Evolutionary conservation across 176 grass and related monocot species (phyloP), one percentile per base, ranked within the genome.

Genomic region (Sorghum bicolor): DNA sequence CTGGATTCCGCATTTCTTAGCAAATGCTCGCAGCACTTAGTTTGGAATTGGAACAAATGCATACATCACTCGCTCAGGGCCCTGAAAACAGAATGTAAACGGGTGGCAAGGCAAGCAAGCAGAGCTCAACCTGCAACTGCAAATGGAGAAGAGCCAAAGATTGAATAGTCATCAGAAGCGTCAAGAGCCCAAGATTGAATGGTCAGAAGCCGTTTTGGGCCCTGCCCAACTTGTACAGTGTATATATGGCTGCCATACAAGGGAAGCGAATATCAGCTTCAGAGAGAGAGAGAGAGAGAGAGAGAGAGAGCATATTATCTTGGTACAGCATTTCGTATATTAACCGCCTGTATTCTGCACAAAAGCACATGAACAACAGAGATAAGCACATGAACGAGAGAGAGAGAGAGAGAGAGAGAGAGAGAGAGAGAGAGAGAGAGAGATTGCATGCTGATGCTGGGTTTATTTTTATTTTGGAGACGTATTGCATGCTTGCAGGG

Each of bases 251-350:
- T 81, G 43, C 64, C 19, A 71, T 45, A 57, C 55, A 58, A 33
- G 39, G 3, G 64, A 41, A 73, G 50, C 48, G 78, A 82, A 76
- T 87, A 80, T 87, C 85, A 75, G 43, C 62, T 60, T 61, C 55
- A n/a, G 52, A 76, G 64, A 55, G 41, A 52, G 39, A 20, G 34
- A 17, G 44, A 75, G 61, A 52, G 28, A 37, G 57, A 19, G 26
- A 81, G 70, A 52, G n/a, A n/a, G n/a, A n/a, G 40, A 37, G 71
- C 57, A 75, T 76, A 64, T 80, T 68, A 76, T 77, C 53, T 63
- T 20, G 48, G 82, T 72, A 57, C 17, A 39, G 80, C 60, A 86
- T 90, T 82, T 86, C 64, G 73, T 72, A 78, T 90, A 86, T 74
- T 61, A 79, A 58, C 64, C 63, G 68, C 75, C 57, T 19, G 78